These are phyloP conservation scores for Termitomyces sp. DNA, from an alignment of 768 basidiomycete species.

Conservation along the genomic window DNA sequence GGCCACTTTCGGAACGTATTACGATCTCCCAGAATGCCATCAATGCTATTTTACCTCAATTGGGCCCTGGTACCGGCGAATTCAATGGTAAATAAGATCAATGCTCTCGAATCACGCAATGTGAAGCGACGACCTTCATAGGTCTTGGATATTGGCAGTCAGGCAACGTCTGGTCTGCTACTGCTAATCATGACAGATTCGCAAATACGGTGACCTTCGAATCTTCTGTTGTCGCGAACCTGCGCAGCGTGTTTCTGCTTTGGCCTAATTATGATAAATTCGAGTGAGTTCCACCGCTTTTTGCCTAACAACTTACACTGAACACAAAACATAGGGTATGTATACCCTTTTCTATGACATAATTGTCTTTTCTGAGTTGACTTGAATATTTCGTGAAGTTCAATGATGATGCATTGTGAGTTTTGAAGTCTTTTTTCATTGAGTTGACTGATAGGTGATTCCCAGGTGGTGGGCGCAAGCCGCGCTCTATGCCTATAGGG, in stretches of 20 bases:
- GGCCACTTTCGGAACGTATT: conserved; percentile 33
- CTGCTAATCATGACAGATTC: conserved; percentile 42
- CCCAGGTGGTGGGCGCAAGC: conserved; percentile 50
- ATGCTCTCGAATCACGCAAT: background rate
- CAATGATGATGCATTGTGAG: conserved; percentile 46
- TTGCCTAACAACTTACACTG: background rate
- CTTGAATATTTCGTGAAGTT: conserved; percentile 19
- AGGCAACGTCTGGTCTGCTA: conserved; percentile 45
- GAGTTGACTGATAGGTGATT: background rate
- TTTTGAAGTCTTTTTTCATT: background rate
- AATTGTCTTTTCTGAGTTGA: background rate
- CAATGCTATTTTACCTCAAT: conserved; percentile 32
- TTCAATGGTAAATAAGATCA: conserved; percentile 32
- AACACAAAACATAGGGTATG: background rate
- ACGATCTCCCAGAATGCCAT: conserved; percentile 37
- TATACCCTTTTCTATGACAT: background rate
- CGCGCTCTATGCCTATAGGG: conserved; percentile 43
- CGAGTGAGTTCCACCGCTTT: conserved; percentile 18
- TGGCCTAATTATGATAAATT: conserved; percentile 38
- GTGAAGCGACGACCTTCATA: conserved; percentile 9
- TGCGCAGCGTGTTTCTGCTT: conserved; percentile 36
- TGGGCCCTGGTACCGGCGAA: conserved; percentile 31
- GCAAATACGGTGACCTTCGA: conserved; percentile 33
- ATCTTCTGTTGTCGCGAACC: conserved; percentile 30
- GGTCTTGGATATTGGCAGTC: conserved; percentile 52